Evolutionary conservation across 2,329 filamentous ascomycete species (phyloP).

Genomic region (Cladobotryum mycophilum): DNA sequence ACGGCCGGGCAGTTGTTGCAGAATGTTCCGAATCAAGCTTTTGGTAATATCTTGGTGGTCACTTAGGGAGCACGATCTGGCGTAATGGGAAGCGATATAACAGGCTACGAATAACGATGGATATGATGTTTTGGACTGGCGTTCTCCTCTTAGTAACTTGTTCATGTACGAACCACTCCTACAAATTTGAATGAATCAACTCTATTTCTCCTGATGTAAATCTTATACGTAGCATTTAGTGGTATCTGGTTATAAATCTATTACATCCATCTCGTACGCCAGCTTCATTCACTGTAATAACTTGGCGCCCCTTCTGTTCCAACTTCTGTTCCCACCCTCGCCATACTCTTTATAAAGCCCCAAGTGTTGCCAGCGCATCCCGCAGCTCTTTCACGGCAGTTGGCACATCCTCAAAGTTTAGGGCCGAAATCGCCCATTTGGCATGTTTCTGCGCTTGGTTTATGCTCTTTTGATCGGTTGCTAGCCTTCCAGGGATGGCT

Average conservation of each 20-base stretch:
- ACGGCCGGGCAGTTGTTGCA: slow-evolving; percentile 7
- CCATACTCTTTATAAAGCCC: slow-evolving; percentile 38
- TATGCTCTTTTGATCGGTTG: slow-evolving; percentile 50
- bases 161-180: too few relatives aligned
- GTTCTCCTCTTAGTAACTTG: slow-evolving; percentile 1
- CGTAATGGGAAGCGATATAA: neutral
- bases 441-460: slow-evolving; percentile 87
- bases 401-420: slow-evolving; percentile 92
- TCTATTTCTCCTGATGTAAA: neutral
- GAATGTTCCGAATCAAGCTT: slow-evolving; percentile 12
- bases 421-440: slow-evolving; percentile 90
- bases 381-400: slow-evolving; percentile 83
- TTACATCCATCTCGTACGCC: too few relatives aligned
- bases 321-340: too few relatives aligned
- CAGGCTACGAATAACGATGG: neutral
- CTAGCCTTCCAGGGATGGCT: slow-evolving; percentile 3
- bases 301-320: too few relatives aligned
- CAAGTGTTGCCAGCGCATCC: slow-evolving; percentile 64
- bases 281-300: too few relatives aligned
- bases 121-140: slow-evolving; percentile 2
- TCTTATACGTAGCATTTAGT: neutral
- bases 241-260: too few relatives aligned
- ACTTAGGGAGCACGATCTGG: slow-evolving; percentile 9
- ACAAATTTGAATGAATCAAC: too few relatives aligned
- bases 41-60: slow-evolving; percentile 13